A percentile compares a stretch with the other conserved stretches of the same genome.
phyloP scores from a whole-genome alignment of 1,284 basidiomycete species.

The Cryptococcus sp. region DNA sequence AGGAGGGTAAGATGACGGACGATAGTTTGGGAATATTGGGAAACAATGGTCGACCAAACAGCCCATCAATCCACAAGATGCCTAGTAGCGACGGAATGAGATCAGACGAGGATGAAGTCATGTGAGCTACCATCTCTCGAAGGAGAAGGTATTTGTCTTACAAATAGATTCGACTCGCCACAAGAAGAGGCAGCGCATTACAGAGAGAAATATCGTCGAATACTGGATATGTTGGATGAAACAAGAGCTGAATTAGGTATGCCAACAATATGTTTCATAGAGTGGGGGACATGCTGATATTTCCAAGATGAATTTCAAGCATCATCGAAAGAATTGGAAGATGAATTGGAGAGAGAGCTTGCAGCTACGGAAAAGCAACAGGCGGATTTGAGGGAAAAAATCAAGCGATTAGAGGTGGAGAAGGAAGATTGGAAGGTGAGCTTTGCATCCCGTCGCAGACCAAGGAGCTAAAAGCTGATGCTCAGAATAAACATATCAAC shows the following conservation, averaged over 20 bases:
- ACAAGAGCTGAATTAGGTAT: slow-evolving; percentile 69
- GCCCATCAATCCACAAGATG: slow-evolving; percentile 24
- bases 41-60: slow-evolving; percentile 1
- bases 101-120: slow-evolving; percentile 28
- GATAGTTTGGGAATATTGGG: not conserved
- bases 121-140: slow-evolving; percentile 17
- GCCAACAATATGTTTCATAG: slow-evolving; percentile 12
- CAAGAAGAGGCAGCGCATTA: slow-evolving; percentile 57
- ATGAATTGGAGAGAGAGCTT: slow-evolving; percentile 84
- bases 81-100: slow-evolving; percentile 28
- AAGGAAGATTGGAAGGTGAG: slow-evolving; percentile 88
- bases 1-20: not conserved
- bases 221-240: slow-evolving; percentile 76
- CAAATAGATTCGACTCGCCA: slow-evolving; percentile 41
- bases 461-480: slow-evolving; percentile 3
- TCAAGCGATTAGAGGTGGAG: slow-evolving; percentile 68
- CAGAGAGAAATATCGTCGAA: slow-evolving; percentile 77
- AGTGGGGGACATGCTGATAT: not conserved
- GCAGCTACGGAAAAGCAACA: slow-evolving; percentile 81
- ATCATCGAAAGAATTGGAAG: slow-evolving; percentile 87
- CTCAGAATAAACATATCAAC: slow-evolving; percentile 78
- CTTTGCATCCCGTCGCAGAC: not conserved
- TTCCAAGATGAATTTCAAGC: slow-evolving; percentile 78
- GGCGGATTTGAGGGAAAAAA: slow-evolving; percentile 71
- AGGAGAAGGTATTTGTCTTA: not conserved